A percentile compares a stretch with the other conserved stretches of the same genome.
Evolutionary conservation across 2,329 filamentous ascomycete genomes (phyloP).

Genomic region (Diaporthe sp.): DNA sequence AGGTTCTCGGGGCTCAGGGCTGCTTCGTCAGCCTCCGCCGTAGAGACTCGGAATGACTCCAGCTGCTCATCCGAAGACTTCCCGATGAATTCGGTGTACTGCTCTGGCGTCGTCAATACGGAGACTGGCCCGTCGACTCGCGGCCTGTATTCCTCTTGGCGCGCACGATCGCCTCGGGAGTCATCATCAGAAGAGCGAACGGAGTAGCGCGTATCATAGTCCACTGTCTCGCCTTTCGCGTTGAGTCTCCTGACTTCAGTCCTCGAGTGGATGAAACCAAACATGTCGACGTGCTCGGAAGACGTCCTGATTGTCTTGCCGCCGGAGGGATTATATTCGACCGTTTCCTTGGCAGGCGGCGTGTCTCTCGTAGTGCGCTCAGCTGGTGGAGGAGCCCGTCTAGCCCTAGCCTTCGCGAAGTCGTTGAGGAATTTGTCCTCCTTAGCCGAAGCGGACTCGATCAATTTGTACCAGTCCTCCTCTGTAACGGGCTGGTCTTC

Average conservation of each 20-base stretch:
- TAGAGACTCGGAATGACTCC: neutral
- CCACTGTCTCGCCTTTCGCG: constrained; percentile 57
- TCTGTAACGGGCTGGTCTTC: constrained; percentile 51
- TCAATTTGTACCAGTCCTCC: constrained; percentile 57
- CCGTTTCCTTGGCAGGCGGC: constrained; percentile 39
- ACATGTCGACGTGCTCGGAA: constrained; percentile 59
- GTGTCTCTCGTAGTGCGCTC: constrained; percentile 20
- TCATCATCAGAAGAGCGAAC: constrained; percentile 32
- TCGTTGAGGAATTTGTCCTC: constrained; percentile 57
- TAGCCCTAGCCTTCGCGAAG: constrained; percentile 53
- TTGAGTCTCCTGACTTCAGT: constrained; percentile 57
- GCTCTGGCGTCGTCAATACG: neutral
- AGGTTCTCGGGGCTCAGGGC: neutral
- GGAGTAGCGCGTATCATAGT: constrained; percentile 54
- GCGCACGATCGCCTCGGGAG: neutral
- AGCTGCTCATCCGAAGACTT: constrained; percentile 24
- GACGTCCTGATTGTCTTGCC: constrained; percentile 54
- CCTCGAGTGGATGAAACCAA: constrained; percentile 60
- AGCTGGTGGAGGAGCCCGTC: constrained; percentile 17
- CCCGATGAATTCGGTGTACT: neutral
- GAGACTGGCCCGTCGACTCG: neutral
- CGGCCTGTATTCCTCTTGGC: neutral
- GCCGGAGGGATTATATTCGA: constrained; percentile 33
- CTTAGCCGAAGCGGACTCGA: constrained; percentile 55
- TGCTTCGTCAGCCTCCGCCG: neutral